Evolutionary conservation across 176 grass and related monocot species (phyloP).

Genomic region (Saccharum officinarum): DNA sequence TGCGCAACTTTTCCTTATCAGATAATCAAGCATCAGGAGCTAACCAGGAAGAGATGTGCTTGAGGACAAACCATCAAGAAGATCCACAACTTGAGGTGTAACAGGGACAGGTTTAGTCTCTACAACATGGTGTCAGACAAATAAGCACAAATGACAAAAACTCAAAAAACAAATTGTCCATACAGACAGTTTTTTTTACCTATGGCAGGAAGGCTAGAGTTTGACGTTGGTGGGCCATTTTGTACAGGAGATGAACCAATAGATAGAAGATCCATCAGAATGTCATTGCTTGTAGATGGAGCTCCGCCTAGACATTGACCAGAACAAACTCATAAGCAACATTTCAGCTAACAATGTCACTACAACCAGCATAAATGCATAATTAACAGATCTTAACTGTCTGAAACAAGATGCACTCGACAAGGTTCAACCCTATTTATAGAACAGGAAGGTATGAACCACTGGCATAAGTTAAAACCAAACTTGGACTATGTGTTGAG

Average conservation of each 20-base stretch:
- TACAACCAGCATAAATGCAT: background rate
- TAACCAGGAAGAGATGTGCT: constrained; percentile 58
- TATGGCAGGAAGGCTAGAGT: constrained; percentile 39
- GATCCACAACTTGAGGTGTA: constrained; percentile 66
- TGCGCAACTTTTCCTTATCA: background rate
- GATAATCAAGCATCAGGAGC: constrained; percentile 35
- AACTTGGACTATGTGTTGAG: constrained; percentile 9
- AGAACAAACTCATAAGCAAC: constrained; percentile 42
- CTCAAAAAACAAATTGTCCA: constrained; percentile 10
- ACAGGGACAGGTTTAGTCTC: constrained; percentile 52
- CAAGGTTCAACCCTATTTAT: background rate
- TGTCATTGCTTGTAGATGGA: constrained; percentile 62
- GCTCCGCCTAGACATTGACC: constrained; percentile 36
- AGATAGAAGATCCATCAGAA: constrained; percentile 92
- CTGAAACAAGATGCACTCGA: constrained; percentile 3
- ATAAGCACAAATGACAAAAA: constrained; percentile 22
- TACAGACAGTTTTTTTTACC: constrained; percentile 53
- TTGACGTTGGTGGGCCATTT: constrained; percentile 58
- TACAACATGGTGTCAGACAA: constrained; percentile 34
- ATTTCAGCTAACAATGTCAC: background rate
- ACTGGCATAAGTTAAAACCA: constrained; percentile 1
- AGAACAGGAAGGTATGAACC: constrained; percentile 12
- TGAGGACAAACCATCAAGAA: constrained; percentile 83
- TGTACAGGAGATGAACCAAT: constrained; percentile 85
- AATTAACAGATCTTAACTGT: background rate